Conservation (phyloP, 2,329 filamentous ascomycete species). For the Verticillium nubilum region DNA sequence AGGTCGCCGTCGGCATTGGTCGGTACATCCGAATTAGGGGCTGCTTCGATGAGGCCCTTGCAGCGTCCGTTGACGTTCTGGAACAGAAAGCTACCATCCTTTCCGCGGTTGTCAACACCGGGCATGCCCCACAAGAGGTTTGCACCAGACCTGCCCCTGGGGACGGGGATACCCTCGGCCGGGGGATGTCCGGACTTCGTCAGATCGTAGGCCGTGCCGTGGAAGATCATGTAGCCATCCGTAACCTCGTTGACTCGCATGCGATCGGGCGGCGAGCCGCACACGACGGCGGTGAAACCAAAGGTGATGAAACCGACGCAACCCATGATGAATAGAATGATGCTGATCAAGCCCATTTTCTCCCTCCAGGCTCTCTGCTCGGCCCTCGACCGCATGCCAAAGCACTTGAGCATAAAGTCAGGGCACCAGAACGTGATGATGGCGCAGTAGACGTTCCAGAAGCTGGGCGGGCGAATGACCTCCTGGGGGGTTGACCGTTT, state of each 20-base stretch:
- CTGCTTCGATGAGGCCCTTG: conserved; percentile 78
- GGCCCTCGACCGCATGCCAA: conserved; percentile 77
- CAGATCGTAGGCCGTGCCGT: conserved; percentile 85
- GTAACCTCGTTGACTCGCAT: conserved; percentile 79
- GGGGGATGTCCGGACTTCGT: conserved; percentile 70
- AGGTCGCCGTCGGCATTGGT: conserved; percentile 67
- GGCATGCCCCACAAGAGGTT: conserved; percentile 88
- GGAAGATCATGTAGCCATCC: conserved; percentile 88
- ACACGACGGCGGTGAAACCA: conserved; percentile 88
- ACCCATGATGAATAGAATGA: conserved; percentile 82
- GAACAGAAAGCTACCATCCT: conserved; percentile 94
- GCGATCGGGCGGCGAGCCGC: conserved; percentile 64
- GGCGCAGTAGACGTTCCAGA: conserved; percentile 95
- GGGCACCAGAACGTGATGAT: conserved; percentile 94
- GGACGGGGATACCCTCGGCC: conserved; percentile 68
- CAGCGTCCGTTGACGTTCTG: conserved; percentile 98
- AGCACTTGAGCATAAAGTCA: conserved; percentile 76
- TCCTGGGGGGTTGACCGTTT: conserved; percentile 53
- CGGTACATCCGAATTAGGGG: conserved; percentile 69
- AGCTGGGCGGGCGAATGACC: conserved; percentile 70
- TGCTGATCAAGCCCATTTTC: conserved; percentile 93
- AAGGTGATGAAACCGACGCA: conserved; percentile 95
- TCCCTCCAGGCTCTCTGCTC: conserved; percentile 94
- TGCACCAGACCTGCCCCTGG: conserved; percentile 42
- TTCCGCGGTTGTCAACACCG: conserved; percentile 68